Evolutionary conservation across 768 basidiomycete genomes (phyloP).

Genomic region (Filobasidium floriforme): DNA sequence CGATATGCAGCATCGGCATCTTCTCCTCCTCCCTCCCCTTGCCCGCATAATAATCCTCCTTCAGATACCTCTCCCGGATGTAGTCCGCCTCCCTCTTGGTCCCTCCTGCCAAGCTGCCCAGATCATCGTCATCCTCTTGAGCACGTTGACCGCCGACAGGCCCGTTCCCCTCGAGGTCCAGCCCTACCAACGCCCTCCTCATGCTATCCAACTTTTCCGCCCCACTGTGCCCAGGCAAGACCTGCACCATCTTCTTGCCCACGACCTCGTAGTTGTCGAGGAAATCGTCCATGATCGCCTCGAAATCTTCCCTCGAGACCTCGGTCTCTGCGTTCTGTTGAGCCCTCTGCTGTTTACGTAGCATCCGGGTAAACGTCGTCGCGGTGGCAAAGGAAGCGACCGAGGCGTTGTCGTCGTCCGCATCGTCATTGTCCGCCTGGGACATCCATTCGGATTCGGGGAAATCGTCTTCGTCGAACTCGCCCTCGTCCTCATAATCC

Average conservation of each 20-base stretch:
- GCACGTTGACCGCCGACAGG: background rate
- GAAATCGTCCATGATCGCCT: constrained; percentile 86
- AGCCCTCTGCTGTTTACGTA: constrained; percentile 23
- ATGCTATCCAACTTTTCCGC: constrained; percentile 73
- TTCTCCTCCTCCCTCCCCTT: constrained; percentile 33
- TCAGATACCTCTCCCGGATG: constrained; percentile 26
- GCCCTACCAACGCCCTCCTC: constrained; percentile 67
- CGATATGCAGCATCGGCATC: constrained; percentile 48
- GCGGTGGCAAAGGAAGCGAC: constrained; percentile 28
- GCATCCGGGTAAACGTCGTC: constrained; percentile 50
- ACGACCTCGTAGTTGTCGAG: constrained; percentile 86
- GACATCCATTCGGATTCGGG: constrained; percentile 39
- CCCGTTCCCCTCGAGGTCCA: constrained; percentile 37
- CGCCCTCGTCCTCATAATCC: constrained; percentile 45
- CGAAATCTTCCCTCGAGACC: constrained; percentile 71
- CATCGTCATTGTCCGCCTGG: constrained; percentile 40
- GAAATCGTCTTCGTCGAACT: constrained; percentile 56
- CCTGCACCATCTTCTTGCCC: constrained; percentile 65
- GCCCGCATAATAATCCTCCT: constrained; percentile 24
- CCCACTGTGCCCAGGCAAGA: constrained; percentile 64
- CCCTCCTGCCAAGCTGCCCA: constrained; percentile 8
- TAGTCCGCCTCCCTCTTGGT: constrained; percentile 17
- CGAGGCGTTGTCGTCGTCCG: constrained; percentile 44
- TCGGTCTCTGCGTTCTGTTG: constrained; percentile 23
- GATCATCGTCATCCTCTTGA: constrained; percentile 18